Base-by-base conservation (phyloP, 495 filamentous ascomycete genomes). In the Halenospora varia region DNA sequence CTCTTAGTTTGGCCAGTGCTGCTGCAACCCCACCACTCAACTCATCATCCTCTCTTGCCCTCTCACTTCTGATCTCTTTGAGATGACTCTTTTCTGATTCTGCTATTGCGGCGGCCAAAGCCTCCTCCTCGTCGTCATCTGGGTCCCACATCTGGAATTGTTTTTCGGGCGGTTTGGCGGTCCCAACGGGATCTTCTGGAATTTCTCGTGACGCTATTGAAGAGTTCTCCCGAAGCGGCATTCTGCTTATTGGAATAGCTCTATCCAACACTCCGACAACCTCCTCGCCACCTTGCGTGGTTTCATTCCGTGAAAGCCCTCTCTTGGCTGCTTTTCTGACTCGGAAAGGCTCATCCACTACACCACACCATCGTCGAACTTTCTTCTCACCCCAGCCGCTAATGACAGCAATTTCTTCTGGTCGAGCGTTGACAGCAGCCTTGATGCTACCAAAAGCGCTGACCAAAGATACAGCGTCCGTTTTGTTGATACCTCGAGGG, bases 371-470 rank as follows among this genome's bases (percentile, higher is more conserved):
- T 53, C 80, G 79, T 65, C 85, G 83, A 6, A 96, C 90, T 70
- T 97, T 99, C 75, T 88, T 93, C 75, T 96, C 89, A 17, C 94
- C 94, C 92, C 92, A 97, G 10, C 94, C 94, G 4, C 86, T 80
- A 24, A 99, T 82, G 42, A 88, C 69, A 24, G 82, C 79, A 45
- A 97, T 76, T 70, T 95, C 88, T 63, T 99, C 95, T 0, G 88
- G 85, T 11, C 83, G 77, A 13, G 90, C 92, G 73, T 97, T 97
- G 29, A 97, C 74, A 0, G 93, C 94, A 22, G 87, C 86, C 63
- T 86, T 82, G 25, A 97, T 68, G 54, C 86, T 93, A 3, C 95
- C 95, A 74, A 97, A 97, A 15, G 85, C 88, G 35, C 86, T 85
- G 6, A 97, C 89, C 40, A 97, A 73, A 40, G 87, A 86, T 2